Conservation (phyloP, 768 basidiomycete genomes). For the Rhodotorula graminis region DNA sequence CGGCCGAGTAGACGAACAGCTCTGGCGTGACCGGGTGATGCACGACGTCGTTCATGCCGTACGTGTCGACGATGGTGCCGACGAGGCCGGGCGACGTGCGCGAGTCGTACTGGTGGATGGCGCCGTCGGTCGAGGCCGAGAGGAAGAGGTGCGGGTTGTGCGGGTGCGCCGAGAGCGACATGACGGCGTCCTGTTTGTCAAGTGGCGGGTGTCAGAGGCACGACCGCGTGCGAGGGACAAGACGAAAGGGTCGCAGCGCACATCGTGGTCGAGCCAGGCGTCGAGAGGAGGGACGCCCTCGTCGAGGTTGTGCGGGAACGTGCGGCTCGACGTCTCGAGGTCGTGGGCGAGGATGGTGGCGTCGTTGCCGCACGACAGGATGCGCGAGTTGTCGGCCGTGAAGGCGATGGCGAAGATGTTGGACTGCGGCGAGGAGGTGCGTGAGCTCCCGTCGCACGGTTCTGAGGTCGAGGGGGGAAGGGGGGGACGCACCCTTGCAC, state of each 20-base stretch:
- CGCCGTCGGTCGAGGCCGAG: constrained; percentile 27
- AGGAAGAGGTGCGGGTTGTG: constrained; percentile 24
- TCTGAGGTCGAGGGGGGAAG: background rate
- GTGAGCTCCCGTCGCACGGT: background rate
- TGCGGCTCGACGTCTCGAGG: constrained; percentile 16
- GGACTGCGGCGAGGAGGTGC: background rate
- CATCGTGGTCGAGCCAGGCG: constrained; percentile 26
- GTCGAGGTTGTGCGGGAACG: background rate
- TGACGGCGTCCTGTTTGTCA: constrained; percentile 25
- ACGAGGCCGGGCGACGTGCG: background rate
- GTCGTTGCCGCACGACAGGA: constrained; percentile 16
- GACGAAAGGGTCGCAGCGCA: too few species aligned
- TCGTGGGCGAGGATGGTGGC: constrained; percentile 23
- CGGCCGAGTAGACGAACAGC: constrained; percentile 19
- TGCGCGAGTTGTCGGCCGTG: background rate
- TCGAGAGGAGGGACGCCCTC: background rate
- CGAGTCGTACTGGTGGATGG: constrained; percentile 15
- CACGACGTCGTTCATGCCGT: constrained; percentile 18
- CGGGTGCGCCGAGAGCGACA: constrained; percentile 18
- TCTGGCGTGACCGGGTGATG: constrained; percentile 24
- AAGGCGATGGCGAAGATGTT: constrained; percentile 21
- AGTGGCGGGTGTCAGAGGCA: too few species aligned
- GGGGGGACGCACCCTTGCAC: constrained; percentile 2
- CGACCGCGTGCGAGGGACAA: too few species aligned
- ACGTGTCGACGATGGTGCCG: constrained; percentile 8